These are phyloP conservation scores for Rhodamnia rubescens DNA, from an alignment of 345 rosid genomes.

Conservation along the genomic window DNA sequence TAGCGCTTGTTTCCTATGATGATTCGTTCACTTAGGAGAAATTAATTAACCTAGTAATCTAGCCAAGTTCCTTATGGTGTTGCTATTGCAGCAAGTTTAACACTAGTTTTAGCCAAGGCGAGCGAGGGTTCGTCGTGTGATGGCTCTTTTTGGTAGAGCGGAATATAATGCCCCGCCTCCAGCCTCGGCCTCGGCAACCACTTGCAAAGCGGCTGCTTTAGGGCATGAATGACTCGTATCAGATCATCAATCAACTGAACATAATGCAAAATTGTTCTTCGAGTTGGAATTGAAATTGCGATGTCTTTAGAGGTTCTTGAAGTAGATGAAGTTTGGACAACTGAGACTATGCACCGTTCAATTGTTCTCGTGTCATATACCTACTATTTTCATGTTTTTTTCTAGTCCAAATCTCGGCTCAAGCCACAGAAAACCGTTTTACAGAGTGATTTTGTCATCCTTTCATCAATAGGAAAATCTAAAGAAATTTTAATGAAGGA, in stretches of 20 bases:
- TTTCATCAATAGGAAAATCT: neutral
- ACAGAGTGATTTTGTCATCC: accelerated
- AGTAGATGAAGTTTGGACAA: neutral
- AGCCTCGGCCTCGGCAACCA: neutral
- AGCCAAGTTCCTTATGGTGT: no score
- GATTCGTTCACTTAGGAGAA: neutral
- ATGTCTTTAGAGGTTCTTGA: neutral
- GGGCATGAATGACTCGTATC: neutral
- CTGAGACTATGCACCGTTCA: neutral
- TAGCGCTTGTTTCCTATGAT: neutral
- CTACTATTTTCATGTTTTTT: neutral
- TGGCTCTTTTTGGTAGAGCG: no score
- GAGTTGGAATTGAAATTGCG: neutral
- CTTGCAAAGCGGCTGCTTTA: neutral
- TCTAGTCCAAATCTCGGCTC: neutral
- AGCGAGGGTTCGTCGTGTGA: no score
- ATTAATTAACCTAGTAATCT: neutral
- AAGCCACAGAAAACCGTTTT: neutral
- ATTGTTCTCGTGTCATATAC: neutral
- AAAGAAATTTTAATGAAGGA: neutral
- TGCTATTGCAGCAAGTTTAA: no score
- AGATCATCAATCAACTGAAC: neutral
- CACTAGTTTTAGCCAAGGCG: no score
- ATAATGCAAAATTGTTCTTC: neutral
- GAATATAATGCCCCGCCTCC: no score